phyloP scores from a whole-genome alignment of 169 alveolate genomes.

The Plasmodium cynomolgi region DNA sequence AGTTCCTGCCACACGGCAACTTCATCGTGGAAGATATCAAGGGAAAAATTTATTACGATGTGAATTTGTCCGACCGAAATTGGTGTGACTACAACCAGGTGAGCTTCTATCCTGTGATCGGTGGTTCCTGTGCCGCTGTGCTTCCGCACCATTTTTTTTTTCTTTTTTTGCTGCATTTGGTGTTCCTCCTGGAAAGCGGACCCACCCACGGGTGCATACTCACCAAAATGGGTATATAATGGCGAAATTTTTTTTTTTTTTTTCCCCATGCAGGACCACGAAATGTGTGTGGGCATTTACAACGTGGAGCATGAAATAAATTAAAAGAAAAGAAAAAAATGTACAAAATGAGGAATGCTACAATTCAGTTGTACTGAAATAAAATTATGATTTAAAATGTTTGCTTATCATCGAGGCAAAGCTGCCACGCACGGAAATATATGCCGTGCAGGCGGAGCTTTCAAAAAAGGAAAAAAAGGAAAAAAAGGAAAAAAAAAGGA shows the following conservation, averaged over 20 bases:
- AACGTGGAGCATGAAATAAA: constrained; percentile 31
- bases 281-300: constrained; percentile 66
- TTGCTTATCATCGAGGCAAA: neutral
- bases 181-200: neutral
- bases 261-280: constrained; percentile 30
- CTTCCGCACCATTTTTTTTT: neutral
- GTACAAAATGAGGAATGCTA: neutral
- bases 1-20: constrained; percentile 19
- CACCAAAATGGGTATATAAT: neutral
- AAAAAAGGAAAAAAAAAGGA: neutral
- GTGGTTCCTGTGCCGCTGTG: neutral
- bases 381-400: neutral
- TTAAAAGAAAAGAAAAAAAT: neutral
- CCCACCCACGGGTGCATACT: neutral
- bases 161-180: neutral
- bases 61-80: constrained; percentile 37
- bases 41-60: constrained; percentile 62
- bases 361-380: neutral
- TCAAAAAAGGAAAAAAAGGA: neutral
- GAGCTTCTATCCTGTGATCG: neutral
- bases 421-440: neutral
- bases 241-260: neutral
- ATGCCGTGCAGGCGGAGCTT: neutral
- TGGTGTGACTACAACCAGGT: constrained; percentile 74
- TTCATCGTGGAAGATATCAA: constrained; percentile 59